Evolutionary conservation across 371 early-diverging fungal genomes (phyloP).

Genomic region (Mucor velutinosus): DNA sequence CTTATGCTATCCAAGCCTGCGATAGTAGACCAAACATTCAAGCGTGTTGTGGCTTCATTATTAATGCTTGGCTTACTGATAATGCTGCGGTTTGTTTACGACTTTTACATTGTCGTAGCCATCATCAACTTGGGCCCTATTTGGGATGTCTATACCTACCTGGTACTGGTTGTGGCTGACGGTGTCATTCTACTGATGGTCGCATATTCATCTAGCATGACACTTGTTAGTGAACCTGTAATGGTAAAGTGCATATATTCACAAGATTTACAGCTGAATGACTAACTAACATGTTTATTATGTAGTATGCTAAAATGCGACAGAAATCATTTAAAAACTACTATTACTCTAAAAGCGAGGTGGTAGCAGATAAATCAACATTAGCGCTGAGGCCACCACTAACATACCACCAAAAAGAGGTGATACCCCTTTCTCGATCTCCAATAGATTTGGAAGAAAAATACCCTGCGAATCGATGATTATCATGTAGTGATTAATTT

Average conservation of each 20-base stretch:
- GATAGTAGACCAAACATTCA: not conserved
- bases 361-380: not conserved
- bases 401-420: not conserved
- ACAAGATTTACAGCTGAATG: not conserved
- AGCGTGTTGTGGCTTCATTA: not conserved
- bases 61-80: slow-evolving; percentile 2
- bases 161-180: slow-evolving; percentile 7
- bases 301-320: not conserved
- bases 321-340: not conserved
- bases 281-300: not conserved
- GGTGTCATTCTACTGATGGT: slow-evolving; percentile 1
- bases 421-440: slow-evolving; percentile 8
- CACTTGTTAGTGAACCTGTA: not conserved
- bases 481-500: no score
- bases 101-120: slow-evolving; percentile 2
- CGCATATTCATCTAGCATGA: not conserved
- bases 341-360: not conserved
- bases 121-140: slow-evolving; percentile 5
- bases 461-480: not conserved
- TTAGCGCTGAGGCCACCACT: not conserved
- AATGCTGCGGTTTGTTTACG: slow-evolving; percentile 4
- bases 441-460: slow-evolving; percentile 2
- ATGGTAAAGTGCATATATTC: not conserved
- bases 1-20: not conserved
- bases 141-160: slow-evolving; percentile 7